Base-by-base conservation (phyloP, 208 protist species). In the Naegleria fowleri region DNA sequence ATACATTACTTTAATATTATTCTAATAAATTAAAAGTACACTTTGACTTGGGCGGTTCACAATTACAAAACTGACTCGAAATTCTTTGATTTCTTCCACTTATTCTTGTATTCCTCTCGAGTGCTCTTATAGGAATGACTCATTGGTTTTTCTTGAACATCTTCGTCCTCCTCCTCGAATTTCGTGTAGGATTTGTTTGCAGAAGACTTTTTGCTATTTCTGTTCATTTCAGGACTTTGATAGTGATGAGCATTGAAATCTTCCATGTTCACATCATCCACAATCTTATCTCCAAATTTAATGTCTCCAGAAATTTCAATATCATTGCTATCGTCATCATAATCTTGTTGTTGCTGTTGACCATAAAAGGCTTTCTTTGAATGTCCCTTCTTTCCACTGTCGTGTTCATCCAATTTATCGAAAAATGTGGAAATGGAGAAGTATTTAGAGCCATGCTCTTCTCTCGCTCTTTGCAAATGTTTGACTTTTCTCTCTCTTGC, bases 331-430 rank as follows among this genome's bases (percentile, higher is more conserved):
- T 7, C 7, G 13, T 67, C 55, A 19, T 67, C 55, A 67, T 67
- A 15, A 29, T 67, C 55, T 67, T 67, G 6, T 29, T 67, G 11
- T 58, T 58, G 51, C 15, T 58, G 5, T 48, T 48, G 43, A 48
- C 43, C 43, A 48, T 48, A 48, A n/a, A n/a, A n/a, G 43, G 7
- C 43, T 29, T 29, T 15, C 22, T 67, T 67, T 2, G 55, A 67
- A 29, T 15, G 22, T 4, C 22, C 19, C 55, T 67, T 67, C 55
- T 67, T 67, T 67, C 55, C 55, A 67, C 11, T 29, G 19, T 67
- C 67, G n/a, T 79, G 67, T 36, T 79, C 67, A 79, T 79, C 67
- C 67, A 79, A 36, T n/a, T 79, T 79, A 33, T 79, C 67, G 36
- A 79, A 79, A 25, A 36, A 33, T 25, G 13, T 36, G 7, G 67